A percentile compares a stretch with the other conserved stretches of the same genome.
These are phyloP conservation scores for Rhizomucor pusillus DNA, from an alignment of 371 early-diverging fungal species.

Conservation along the genomic window DNA sequence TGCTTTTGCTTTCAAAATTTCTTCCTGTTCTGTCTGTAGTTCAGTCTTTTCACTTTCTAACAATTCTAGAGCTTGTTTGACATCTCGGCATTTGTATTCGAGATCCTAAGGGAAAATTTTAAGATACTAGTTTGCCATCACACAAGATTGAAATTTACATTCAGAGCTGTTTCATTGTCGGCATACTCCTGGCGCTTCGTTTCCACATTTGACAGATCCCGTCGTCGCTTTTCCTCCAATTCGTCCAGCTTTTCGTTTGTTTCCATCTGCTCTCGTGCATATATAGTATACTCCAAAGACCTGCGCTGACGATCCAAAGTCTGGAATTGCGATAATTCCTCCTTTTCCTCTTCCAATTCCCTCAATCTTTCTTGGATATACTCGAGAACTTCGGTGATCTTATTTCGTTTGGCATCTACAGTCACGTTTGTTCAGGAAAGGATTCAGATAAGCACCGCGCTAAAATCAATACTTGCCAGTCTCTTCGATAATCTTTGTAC, in stretches of 20 bases:
- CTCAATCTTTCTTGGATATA: slow-evolving; percentile 87
- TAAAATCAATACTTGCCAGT: slow-evolving; percentile 55
- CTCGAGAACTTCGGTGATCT: slow-evolving; percentile 87
- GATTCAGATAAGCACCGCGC: neutral
- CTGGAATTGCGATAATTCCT: slow-evolving; percentile 86
- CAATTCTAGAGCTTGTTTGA: slow-evolving; percentile 44
- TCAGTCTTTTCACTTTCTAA: slow-evolving; percentile 57
- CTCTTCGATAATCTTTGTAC: slow-evolving; percentile 91
- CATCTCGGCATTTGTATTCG: slow-evolving; percentile 41
- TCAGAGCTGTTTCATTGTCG: slow-evolving; percentile 33
- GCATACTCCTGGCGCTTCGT: slow-evolving; percentile 29
- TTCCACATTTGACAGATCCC: slow-evolving; percentile 43
- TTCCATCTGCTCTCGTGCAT: slow-evolving; percentile 84
- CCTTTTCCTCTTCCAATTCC: slow-evolving; percentile 93
- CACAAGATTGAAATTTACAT: slow-evolving; percentile 18
- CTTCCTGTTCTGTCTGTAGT: slow-evolving; percentile 53
- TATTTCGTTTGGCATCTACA: slow-evolving; percentile 76
- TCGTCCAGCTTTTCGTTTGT: slow-evolving; percentile 74
- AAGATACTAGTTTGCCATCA: neutral
- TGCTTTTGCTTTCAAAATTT: slow-evolving; percentile 52
- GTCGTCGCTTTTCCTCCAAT: slow-evolving; percentile 54
- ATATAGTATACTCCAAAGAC: slow-evolving; percentile 90
- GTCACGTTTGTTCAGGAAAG: neutral
- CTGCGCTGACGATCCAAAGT: slow-evolving; percentile 84
- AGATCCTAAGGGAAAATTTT: slow-evolving; percentile 13